Evolutionary conservation across 805 yeast species (phyloP).

Genomic region (Zygosaccharomyces rouxii): DNA sequence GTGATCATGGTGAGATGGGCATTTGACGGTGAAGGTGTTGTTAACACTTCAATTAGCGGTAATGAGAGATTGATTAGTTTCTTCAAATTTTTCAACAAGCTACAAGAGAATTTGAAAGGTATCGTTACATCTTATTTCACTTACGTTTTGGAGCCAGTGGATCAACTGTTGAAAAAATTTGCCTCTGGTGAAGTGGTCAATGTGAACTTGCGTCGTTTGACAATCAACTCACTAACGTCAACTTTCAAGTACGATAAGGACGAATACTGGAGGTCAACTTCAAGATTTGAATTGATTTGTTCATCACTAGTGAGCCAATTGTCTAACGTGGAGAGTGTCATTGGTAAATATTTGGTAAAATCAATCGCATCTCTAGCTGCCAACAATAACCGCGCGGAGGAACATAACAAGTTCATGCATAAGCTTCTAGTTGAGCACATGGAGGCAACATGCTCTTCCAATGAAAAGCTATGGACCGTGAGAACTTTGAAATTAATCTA

Average conservation of each 20-base stretch:
- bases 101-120: slow-evolving; percentile 79
- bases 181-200: slow-evolving; percentile 41
- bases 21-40: slow-evolving; percentile 71
- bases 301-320: slow-evolving; percentile 64
- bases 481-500: slow-evolving; percentile 75
- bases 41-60: slow-evolving; percentile 42
- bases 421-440: slow-evolving; percentile 60
- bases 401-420: slow-evolving; percentile 71
- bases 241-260: slow-evolving; percentile 88
- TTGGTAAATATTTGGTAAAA: slow-evolving; percentile 79
- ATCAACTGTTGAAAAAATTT: slow-evolving; percentile 49
- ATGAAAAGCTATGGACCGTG: slow-evolving; percentile 75
- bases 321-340: slow-evolving; percentile 58
- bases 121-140: slow-evolving; percentile 86
- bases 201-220: slow-evolving; percentile 62
- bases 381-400: slow-evolving; percentile 60
- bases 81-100: slow-evolving; percentile 77
- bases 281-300: slow-evolving; percentile 73
- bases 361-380: slow-evolving; percentile 73
- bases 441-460: slow-evolving; percentile 52
- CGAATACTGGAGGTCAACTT: slow-evolving; percentile 89
- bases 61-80: slow-evolving; percentile 63
- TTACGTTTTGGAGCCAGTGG: slow-evolving; percentile 74
- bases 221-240: slow-evolving; percentile 66
- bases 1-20: slow-evolving; percentile 90